Base-by-base conservation (phyloP, 805 yeast species). In the Metschnikowia vanudenii region DNA sequence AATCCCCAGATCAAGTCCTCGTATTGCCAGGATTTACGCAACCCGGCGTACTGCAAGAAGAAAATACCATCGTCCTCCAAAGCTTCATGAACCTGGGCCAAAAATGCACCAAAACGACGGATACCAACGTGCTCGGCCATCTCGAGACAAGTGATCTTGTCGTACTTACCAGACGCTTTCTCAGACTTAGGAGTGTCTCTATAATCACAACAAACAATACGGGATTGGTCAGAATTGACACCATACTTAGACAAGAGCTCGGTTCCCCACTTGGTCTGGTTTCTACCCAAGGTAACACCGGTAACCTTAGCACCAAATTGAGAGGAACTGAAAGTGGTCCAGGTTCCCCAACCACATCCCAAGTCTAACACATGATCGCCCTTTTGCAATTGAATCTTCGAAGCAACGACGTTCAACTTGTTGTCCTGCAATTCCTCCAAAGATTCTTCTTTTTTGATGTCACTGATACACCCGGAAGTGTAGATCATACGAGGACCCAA, bases 51-150 rank as follows among this genome's bases (percentile, higher is more conserved):
- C 73, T 89, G 97, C 65, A 89, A 75, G 65, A 77, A 85, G 76
- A 89, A 88, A 45, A 87, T 66, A 51, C 96, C 97, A 64, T 89
- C 96, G 63, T 89, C 97, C 58, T 89, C 96, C 65, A 89, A 80
- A 81, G 89, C 82, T 62, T 87, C 88, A 63, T 84, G 79, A 47
- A 88, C 91, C 72, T 90, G 96, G 50, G 74, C 71, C 65, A 89
- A 74, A 75, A 89, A 89, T 17, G 84, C 59, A 41, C 81, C 71
- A 55, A 89, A 86, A 63, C 90, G 83, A 67, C 96, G 81, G 58
- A 89, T 85, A 63, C 97, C 97, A 62, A 89, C 97, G 66, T 89
- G 97, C 76, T 89, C 97, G 29, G 96, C 89, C 97, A 89, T 89
- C 75, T 89, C 96, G 64, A 89, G 75, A 71, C 95, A 87, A 32